These are phyloP conservation scores for Colletotrichum sp. DNA, from an alignment of 2,329 filamentous ascomycete genomes.

Conservation along the genomic window DNA sequence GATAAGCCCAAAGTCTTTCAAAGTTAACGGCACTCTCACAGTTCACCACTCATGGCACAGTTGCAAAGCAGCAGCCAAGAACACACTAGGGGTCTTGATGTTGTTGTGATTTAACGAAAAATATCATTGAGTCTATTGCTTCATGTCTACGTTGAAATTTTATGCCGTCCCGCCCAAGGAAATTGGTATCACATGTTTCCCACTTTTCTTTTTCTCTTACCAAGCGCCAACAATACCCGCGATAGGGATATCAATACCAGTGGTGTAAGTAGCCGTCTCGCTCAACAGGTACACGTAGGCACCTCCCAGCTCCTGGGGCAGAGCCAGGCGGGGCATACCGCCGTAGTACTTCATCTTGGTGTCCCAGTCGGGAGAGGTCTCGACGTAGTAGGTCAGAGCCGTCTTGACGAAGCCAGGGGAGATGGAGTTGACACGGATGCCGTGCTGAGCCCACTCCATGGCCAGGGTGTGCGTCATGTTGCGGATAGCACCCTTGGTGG, in stretches of 20 bases:
- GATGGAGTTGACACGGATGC: conserved; percentile 51
- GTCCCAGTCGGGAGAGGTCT: conserved; percentile 59
- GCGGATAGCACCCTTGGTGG: conserved; percentile 47
- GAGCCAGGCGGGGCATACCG: conserved; percentile 59
- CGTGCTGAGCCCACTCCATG: conserved; percentile 54
- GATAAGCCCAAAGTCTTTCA: not conserved
- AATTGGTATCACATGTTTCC: not conserved
- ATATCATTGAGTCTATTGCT: not conserved
- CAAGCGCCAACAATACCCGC: conserved; percentile 34
- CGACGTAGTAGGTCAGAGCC: conserved; percentile 55
- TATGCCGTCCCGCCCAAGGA: not conserved
- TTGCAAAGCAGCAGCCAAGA: not conserved
- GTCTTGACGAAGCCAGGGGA: conserved; percentile 49
- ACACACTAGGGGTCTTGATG: fast-evolving
- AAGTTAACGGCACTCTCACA: not conserved
- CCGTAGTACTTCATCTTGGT: conserved; percentile 63
- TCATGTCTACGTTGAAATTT: not conserved
- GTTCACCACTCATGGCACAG: not conserved
- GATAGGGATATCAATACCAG: conserved; percentile 54
- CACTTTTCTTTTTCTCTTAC: not conserved
- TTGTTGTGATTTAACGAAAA: not conserved
- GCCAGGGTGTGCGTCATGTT: conserved; percentile 45
- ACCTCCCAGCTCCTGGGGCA: conserved; percentile 59
- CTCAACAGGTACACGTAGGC: conserved; percentile 63
- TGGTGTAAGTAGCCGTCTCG: conserved; percentile 55